Evolutionary conservation across 495 filamentous ascomycete species (phyloP), one percentile per base, ranked within the genome.

Genomic region (Hyaloscypha variabilis): DNA sequence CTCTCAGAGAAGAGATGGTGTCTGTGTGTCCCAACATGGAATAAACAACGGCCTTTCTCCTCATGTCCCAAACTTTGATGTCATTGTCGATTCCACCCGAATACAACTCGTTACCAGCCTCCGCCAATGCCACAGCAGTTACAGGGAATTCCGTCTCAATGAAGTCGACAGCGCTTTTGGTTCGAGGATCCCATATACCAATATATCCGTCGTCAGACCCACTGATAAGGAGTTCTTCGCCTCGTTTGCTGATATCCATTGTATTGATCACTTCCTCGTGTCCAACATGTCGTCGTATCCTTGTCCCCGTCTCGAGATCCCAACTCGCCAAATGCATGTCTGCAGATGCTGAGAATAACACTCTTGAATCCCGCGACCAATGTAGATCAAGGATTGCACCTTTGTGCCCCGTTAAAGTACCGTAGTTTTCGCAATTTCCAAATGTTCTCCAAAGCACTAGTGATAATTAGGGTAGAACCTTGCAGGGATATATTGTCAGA

Each of bases 41-140:
- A 73, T 97, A 97, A 10, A 90, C 86, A 1, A 97, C 85, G 0
- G 87, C 86, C 73, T 94, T 92, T 78, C 97, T 97, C 67, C 96
- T 88, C 64, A 97, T 76, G 77, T 99, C 96, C 92, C 94, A 99
- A 8, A 95, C 91, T 73, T 96, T 93, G 74, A 99, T 96, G 63
- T 96, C 93, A 69, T 97, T 97, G 75, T 98, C 95, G 62, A 99
- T 97, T 11, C 93, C 91, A 39, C 95, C 95, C 21, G 90, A 93
- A 75, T 93, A 99, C 8, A 99, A 84, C 77, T 99, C 96, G 73
- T 95, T 97, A 19, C 94, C 95, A 21, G 93, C 92, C 77, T 97
- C 94, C 5, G 93, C 89, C 8, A 97, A 76, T 4, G 94, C 92
- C 0, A 98, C 88, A 0, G 94, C 91, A 0, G 94, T 97, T 68